Percentiles rank a stretch among this genome's conserved stretches.
Evolutionary conservation across 257 asterid genomes (phyloP).

Genomic region (Rehmannia glutinosa): DNA sequence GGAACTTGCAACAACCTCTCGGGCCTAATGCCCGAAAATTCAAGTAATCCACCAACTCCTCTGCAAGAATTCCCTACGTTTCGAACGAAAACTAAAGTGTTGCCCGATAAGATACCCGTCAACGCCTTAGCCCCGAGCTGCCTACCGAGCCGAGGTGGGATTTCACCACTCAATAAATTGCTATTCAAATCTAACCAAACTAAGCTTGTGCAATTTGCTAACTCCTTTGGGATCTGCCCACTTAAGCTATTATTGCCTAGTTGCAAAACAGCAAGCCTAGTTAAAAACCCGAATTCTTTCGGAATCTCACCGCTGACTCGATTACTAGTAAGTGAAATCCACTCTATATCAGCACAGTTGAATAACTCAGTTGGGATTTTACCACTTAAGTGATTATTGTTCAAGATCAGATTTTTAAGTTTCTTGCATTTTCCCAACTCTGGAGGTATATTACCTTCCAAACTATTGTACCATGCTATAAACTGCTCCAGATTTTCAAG

Average conservation of each 20-base stretch:
- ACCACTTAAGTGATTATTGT: conserved; percentile 74
- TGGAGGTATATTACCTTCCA: conserved; percentile 71
- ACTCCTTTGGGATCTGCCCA: conserved; percentile 75
- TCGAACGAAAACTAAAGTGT: conserved; percentile 78
- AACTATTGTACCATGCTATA: conserved; percentile 85
- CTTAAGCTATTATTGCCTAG: conserved; percentile 73
- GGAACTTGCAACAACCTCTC: conserved; percentile 79
- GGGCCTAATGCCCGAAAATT: conserved; percentile 80
- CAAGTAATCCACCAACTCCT: conserved; percentile 93
- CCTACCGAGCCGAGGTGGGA: conserved; percentile 82
- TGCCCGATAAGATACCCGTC: conserved; percentile 80
- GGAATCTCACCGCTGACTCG: conserved; percentile 69
- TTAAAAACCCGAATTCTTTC: conserved; percentile 43
- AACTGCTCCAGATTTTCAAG: conserved; percentile 81
- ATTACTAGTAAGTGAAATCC: conserved; percentile 90
- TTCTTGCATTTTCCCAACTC: conserved; percentile 82
- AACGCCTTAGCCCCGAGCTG: conserved; percentile 77
- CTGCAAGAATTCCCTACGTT: conserved; percentile 87
- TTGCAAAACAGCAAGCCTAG: conserved; percentile 83
- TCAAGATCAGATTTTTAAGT: conserved; percentile 80
- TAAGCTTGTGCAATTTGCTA: conserved; percentile 66
- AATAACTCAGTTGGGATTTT: conserved; percentile 60
- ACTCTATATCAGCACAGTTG: conserved; percentile 59
- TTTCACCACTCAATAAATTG: conserved; percentile 68
- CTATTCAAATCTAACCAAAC: conserved; percentile 87